Evolutionary conservation across 345 rosid genomes (phyloP).

Genomic region (Citrus maxima): DNA sequence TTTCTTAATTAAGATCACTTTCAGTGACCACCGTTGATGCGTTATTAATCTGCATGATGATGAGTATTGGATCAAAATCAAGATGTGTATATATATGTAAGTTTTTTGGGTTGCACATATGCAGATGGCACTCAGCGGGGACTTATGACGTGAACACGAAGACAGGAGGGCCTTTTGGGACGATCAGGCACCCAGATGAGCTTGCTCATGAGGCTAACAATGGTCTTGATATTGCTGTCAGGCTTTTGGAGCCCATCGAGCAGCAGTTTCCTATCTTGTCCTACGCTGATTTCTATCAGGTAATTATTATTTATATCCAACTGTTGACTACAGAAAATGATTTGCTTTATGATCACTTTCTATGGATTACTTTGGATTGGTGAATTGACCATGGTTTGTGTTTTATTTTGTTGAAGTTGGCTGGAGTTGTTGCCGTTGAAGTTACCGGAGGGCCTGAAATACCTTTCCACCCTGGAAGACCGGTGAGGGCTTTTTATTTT

Average conservation of each 20-base stretch:
- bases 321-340: too few species aligned
- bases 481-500: slow-evolving; percentile 25
- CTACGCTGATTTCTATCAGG: slow-evolving; percentile 85
- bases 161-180: slow-evolving; percentile 93
- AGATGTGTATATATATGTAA: too few species aligned
- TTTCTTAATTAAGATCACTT: neutral
- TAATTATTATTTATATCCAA: neutral
- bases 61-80: too few species aligned
- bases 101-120: neutral
- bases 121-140: slow-evolving; percentile 95
- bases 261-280: slow-evolving; percentile 63
- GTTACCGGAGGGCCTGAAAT: slow-evolving; percentile 88
- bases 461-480: slow-evolving; percentile 86
- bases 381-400: neutral
- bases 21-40: too few species aligned
- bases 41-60: too few species aligned
- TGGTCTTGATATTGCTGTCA: slow-evolving; percentile 85
- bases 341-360: neutral
- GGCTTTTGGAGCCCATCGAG: slow-evolving; percentile 74
- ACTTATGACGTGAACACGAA: slow-evolving; percentile 67
- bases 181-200: slow-evolving; percentile 67
- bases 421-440: slow-evolving; percentile 86
- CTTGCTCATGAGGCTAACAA: slow-evolving; percentile 74
- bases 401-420: slow-evolving; percentile 40
- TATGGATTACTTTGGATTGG: neutral